A percentile compares a stretch with the other conserved stretches of the same genome.
These are phyloP conservation scores for Quillaja saponaria DNA, from an alignment of 306 rosid species.

Conservation along the genomic window DNA sequence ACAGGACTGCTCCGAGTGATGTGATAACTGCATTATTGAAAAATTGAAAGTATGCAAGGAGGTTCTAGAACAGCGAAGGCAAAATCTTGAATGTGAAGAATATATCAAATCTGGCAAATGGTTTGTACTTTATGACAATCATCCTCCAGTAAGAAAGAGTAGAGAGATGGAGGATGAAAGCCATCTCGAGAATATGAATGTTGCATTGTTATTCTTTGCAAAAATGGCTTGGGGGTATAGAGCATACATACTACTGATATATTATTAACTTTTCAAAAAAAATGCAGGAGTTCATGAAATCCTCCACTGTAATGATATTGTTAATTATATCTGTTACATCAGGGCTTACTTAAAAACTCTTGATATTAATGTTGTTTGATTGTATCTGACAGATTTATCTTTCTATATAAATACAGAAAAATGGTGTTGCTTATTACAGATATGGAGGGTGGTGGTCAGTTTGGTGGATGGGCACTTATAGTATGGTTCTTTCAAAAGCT, in stretches of 20 bases:
- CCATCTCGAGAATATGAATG: too few relatives aligned
- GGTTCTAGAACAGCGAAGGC: too few relatives aligned
- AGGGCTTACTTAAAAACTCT: slow-evolving; percentile 2
- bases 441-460: slow-evolving; percentile 77
- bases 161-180: too few relatives aligned
- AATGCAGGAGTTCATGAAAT: slow-evolving; percentile 2
- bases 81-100: too few relatives aligned
- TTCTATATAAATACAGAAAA: slow-evolving; percentile 39
- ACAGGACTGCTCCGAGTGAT: too few relatives aligned
- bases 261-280: background rate
- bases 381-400: slow-evolving; percentile 29
- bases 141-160: too few relatives aligned
- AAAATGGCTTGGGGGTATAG: background rate
- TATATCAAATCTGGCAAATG: too few relatives aligned
- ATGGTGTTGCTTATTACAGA: slow-evolving; percentile 43
- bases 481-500: slow-evolving; percentile 62
- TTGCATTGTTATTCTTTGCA: too few relatives aligned
- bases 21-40: too few relatives aligned
- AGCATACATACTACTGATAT: background rate
- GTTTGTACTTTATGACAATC: too few relatives aligned
- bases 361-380: slow-evolving; percentile 14
- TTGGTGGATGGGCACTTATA: slow-evolving; percentile 66
- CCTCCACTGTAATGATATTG: slow-evolving; percentile 15
- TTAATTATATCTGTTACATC: slow-evolving; percentile 13
- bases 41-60: too few relatives aligned